phyloP scores from a whole-genome alignment of 1,284 basidiomycete species.

The Boletus semigastroideus region DNA sequence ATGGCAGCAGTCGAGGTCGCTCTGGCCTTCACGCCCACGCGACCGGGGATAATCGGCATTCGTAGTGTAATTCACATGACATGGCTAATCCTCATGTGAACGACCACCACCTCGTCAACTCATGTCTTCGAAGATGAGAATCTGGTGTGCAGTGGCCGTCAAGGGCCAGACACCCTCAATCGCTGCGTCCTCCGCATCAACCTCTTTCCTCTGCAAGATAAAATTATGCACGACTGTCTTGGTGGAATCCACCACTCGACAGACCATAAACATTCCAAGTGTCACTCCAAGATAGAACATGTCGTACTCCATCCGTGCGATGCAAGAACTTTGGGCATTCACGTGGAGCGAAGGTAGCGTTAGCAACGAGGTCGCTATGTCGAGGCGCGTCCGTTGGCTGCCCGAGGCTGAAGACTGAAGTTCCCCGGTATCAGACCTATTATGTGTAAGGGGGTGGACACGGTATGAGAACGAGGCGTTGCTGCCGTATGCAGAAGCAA shows the following conservation, averaged over 20 bases:
- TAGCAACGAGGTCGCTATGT: slow-evolving; percentile 25
- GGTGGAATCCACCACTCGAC: slow-evolving; percentile 15
- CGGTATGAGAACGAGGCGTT: slow-evolving; percentile 33
- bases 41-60: not conserved
- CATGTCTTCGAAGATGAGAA: slow-evolving; percentile 29
- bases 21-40: not conserved
- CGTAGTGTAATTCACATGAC: not conserved
- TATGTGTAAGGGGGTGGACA: slow-evolving; percentile 12
- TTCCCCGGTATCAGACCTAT: slow-evolving; percentile 4
- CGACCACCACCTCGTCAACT: not conserved
- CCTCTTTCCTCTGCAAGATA: slow-evolving; percentile 31
- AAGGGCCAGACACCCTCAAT: slow-evolving; percentile 31
- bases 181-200: slow-evolving; percentile 27
- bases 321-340: not conserved
- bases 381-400: slow-evolving; percentile 23
- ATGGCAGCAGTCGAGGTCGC: not conserved
- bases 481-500: slow-evolving; percentile 33
- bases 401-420: slow-evolving; percentile 12
- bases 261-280: slow-evolving; percentile 31
- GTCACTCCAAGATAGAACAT: slow-evolving; percentile 30
- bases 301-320: slow-evolving; percentile 28
- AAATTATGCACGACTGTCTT: slow-evolving; percentile 30
- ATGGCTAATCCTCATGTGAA: too few species aligned
- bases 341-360: slow-evolving; percentile 26
- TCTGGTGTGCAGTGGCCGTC: slow-evolving; percentile 30